Conservation (phyloP, 768 basidiomycete genomes). For the Psilocybe sp. region DNA sequence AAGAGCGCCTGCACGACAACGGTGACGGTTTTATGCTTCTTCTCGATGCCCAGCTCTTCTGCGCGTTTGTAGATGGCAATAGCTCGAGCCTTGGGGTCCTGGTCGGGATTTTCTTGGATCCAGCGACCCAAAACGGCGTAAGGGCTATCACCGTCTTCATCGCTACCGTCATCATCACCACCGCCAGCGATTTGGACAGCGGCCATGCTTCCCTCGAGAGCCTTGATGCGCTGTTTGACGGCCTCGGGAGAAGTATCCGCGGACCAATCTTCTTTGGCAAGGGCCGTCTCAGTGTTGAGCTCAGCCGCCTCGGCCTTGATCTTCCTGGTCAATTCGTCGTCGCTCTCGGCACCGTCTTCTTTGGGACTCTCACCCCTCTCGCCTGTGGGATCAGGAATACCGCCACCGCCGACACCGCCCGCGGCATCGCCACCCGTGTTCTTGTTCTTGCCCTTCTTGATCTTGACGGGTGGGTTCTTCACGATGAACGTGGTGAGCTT, state of each 20-base stretch:
- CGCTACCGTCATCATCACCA: conserved; percentile 88
- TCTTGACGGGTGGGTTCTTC: conserved; percentile 93
- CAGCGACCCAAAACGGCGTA: conserved; percentile 82
- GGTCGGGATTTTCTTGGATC: conserved; percentile 68
- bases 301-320: conserved; percentile 89
- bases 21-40: conserved; percentile 88
- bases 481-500: conserved; percentile 95
- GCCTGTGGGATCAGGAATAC: conserved; percentile 29
- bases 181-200: conserved; percentile 43
- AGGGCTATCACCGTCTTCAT: conserved; percentile 83
- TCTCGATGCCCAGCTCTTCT: conserved; percentile 87
- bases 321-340: conserved; percentile 85
- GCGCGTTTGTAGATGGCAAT: conserved; percentile 84
- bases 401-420: conserved; percentile 42
- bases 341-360: conserved; percentile 66
- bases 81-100: conserved; percentile 48
- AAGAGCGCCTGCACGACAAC: conserved; percentile 86
- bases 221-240: conserved; percentile 77
- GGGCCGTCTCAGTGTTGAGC: conserved; percentile 57
- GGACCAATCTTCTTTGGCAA: conserved; percentile 81
- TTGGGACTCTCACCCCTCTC: conserved; percentile 35
- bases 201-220: conserved; percentile 60
- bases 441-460: conserved; percentile 69
- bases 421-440: conserved; percentile 51
- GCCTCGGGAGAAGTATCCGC: conserved; percentile 90